phyloP scores from a whole-genome alignment of 2,329 filamentous ascomycete species.

The Pseudonectria buxi region DNA sequence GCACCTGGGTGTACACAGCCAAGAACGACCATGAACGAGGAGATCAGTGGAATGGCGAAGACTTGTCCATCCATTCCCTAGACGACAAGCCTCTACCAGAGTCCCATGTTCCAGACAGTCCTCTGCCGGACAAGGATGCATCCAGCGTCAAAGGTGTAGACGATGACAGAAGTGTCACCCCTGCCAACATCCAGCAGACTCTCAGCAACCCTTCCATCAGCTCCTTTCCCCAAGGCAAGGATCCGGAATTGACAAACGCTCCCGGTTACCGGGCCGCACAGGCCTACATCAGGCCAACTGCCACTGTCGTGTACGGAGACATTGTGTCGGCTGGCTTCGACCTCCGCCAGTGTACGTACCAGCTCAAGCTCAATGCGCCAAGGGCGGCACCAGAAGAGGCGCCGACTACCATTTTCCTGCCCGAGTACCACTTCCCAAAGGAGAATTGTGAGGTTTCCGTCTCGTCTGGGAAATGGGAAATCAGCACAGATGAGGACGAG shows the following conservation, averaged over 20 bases:
- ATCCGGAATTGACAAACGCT: constrained; percentile 53
- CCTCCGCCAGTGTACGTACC: constrained; percentile 70
- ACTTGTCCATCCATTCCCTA: constrained; percentile 79
- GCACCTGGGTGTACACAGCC: constrained; percentile 79
- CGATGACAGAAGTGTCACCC: constrained; percentile 57
- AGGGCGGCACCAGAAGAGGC: constrained; percentile 51
- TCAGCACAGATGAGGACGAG: constrained; percentile 65
- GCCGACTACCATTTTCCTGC: constrained; percentile 79
- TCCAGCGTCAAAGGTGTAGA: constrained; percentile 33
- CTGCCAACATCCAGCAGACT: constrained; percentile 66
- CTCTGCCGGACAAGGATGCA: constrained; percentile 27
- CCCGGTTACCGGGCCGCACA: constrained; percentile 85
- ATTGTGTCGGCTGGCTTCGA: constrained; percentile 74
- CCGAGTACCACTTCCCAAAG: constrained; percentile 85
- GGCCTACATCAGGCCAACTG: constrained; percentile 82
- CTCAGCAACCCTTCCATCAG: constrained; percentile 63
- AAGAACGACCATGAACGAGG: constrained; percentile 83
- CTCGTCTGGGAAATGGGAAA: constrained; percentile 83
- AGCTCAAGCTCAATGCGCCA: constrained; percentile 59
- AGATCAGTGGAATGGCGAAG: constrained; percentile 96
- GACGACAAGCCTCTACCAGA: constrained; percentile 65
- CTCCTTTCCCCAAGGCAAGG: constrained; percentile 44
- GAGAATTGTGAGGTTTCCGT: constrained; percentile 65
- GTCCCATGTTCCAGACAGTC: constrained; percentile 41
- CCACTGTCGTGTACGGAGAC: constrained; percentile 66